Base-by-base conservation (phyloP, 495 filamentous ascomycete species). In the Talaromyces stipitatus region DNA sequence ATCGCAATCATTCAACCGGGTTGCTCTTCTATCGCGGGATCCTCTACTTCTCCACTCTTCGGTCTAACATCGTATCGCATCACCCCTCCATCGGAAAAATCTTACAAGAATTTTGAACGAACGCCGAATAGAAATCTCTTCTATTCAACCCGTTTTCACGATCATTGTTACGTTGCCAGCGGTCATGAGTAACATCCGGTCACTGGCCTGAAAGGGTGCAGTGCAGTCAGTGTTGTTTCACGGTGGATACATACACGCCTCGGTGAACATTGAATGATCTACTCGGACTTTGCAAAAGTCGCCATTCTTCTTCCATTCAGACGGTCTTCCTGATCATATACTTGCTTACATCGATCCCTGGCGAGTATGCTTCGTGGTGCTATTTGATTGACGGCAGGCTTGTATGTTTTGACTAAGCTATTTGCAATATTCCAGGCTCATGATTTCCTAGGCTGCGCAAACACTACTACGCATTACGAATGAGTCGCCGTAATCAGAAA, bases 171-270 rank as follows among this genome's bases (percentile, higher is more conserved):
- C 27, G 48, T 30, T 30, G 20, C 27, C 27, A 18, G 27, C 27
- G 24, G 27, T 20, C 48, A 51, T 51, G 48, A 30, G 48, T 30
- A 51, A 28, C 48, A 12, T 51, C 26, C 48, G 48, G 24, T 51
- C 24, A 51, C 27, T 51, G 48, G 27, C 48, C 24, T 51, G 48
- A 28, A 28, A 30, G 27, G 48, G 48, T 51, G 24, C 48, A 28
- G 26, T 51, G 45, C 45, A 41, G 16, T 41, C 36, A 41, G 45
- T 48, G 12, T 26, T 48, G 27, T 51, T 27, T 51, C 48, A 51
- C 27, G n/a, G 48, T 51, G 22, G 47, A 27, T 26, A 27, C 16
- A 24, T 48, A 26, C 22, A 26, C 45, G 24, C 24, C 48, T 51
- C 48, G 48, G 27, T 28, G 24, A 51, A 30, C 26, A 20, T 12